Base-by-base conservation (phyloP, 805 yeast genomes). In the Candida railenensis region DNA sequence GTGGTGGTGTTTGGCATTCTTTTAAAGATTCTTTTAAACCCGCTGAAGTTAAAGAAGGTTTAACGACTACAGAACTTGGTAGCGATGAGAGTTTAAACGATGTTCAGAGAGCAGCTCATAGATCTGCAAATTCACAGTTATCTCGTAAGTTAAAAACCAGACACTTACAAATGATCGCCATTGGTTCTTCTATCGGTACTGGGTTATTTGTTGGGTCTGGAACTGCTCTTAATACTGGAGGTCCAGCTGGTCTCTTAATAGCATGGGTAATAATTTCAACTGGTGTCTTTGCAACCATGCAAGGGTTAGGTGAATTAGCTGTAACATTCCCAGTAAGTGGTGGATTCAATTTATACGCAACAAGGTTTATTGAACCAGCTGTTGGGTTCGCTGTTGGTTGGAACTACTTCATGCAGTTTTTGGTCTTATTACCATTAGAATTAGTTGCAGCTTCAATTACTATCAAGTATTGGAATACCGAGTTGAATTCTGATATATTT, bases 181-280 rank as follows among this genome's bases (percentile, higher is more conserved):
- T 84, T 40, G 87, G 87, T 37, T 82, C 85, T 37, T 75, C 83
- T 36, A 78, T 83, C 34, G 88, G 88, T 48, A 82, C 87, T 2
- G 88, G 89, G 57, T 64, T 83, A 47, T 81, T 82, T 48, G 78
- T 83, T 40, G 86, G 85, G 47, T 77, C 87, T 2, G 88, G 86
- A 45, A 62, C 73, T 43, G 80, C 85, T 1, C 65, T 83, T 48
- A 62, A 59, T 34, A 70, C 77, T 16, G 87, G 86, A 52, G 88
- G 87, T 40, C 85, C 86, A 7, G 84, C 81, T 3, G 80, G 83
- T 34, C 59, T 82, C 22, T 67, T 83, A 41, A 80, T 83, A 42
- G 82, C 80, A 49, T 77, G 81, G 73, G 50, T 62, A n/a, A 56
- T 81, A 33, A 72, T 79, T 21, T 83, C 85, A 46, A 58, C 79